Percentiles rank a stretch among this genome's conserved stretches.
These are phyloP conservation scores for Suillus cothurnatus DNA, from an alignment of 768 basidiomycete genomes.

Conservation along the genomic window DNA sequence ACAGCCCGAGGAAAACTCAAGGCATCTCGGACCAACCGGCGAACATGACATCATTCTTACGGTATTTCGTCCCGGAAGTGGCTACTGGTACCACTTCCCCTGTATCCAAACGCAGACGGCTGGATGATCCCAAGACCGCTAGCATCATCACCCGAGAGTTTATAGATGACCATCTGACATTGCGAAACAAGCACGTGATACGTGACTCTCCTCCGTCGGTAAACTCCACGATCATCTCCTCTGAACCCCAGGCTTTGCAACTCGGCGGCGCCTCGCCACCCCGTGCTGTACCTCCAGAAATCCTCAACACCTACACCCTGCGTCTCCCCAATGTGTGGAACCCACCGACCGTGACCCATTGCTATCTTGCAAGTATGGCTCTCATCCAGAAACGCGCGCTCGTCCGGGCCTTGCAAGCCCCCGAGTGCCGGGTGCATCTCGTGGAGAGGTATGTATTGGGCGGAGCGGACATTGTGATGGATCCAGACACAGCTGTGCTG, in stretches of 20 bases:
- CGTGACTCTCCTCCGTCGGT: neutral
- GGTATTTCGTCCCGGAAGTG: neutral
- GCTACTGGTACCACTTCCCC: neutral
- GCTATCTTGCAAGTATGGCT: slow-evolving; percentile 70
- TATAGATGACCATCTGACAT: slow-evolving; percentile 1
- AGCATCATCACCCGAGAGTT: neutral
- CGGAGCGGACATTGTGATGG: slow-evolving; percentile 68
- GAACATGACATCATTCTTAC: neutral
- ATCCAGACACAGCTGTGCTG: slow-evolving; percentile 59
- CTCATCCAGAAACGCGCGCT: slow-evolving; percentile 69
- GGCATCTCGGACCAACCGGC: neutral
- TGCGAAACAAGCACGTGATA: neutral
- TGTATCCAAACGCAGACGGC: neutral
- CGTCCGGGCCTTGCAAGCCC: slow-evolving; percentile 50
- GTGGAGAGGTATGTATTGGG: slow-evolving; percentile 64
- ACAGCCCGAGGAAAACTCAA: neutral
- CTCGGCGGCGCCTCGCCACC: slow-evolving; percentile 11
- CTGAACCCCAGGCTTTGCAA: neutral
- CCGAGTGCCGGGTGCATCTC: slow-evolving; percentile 51
- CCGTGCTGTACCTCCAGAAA: slow-evolving; percentile 39
- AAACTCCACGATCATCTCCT: neutral
- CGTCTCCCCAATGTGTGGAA: slow-evolving; percentile 37
- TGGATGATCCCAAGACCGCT: neutral
- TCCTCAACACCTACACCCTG: slow-evolving; percentile 49
- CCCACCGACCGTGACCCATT: slow-evolving; percentile 45